Evolutionary conservation across 1,284 basidiomycete species (phyloP), one percentile per base, ranked within the genome.

Genomic region (Papiliotrema laurentii): DNA sequence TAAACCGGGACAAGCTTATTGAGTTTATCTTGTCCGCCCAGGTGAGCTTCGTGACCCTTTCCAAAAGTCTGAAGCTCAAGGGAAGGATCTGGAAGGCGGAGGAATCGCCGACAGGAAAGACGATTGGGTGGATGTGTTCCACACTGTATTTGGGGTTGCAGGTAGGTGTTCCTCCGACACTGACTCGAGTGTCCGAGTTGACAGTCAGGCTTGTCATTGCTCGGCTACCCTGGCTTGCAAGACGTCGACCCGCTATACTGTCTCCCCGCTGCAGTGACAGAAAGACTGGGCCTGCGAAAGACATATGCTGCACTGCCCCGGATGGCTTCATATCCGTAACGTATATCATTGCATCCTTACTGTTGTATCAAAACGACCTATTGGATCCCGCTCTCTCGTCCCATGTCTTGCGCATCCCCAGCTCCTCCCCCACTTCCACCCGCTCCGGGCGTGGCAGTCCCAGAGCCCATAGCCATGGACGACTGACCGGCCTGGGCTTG

Each of bases 211-310:
- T 78, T 97, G 14, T 92, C 90, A 0, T 76, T 97, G 9, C 78
- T 97, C 6, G 89, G 89, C n/a, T 93, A 92, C 66, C 84, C 87
- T 0, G 86, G 83, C 0, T 73, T 97, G 19, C 77, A 81, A 28
- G 85, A 88, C 57, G 77, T 97, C 24, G 94, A 97, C 69, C 94
- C 94, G 0, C 85, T 97, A 19, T 97, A 93, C 69, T 97, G 93
- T 75, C 91, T 98, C 89, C 94, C 93, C 1, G 84, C 85, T 1
- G 68, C 72, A 3, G 66, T 92, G 11, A 92, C 89, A 22, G 81
- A 86, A 64, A 58, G 57, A 51, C 77, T 74, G 62, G 87, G 86
- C 0, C 75, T 92, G 48, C 49, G 50, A 38, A 72, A 64, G 47
- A 36, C 52, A 11, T 75, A 68, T 50, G 59, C 58, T 25, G 55